These are phyloP conservation scores for Carex pumila DNA, from an alignment of 176 grass and related monocot species.

Conservation along the genomic window DNA sequence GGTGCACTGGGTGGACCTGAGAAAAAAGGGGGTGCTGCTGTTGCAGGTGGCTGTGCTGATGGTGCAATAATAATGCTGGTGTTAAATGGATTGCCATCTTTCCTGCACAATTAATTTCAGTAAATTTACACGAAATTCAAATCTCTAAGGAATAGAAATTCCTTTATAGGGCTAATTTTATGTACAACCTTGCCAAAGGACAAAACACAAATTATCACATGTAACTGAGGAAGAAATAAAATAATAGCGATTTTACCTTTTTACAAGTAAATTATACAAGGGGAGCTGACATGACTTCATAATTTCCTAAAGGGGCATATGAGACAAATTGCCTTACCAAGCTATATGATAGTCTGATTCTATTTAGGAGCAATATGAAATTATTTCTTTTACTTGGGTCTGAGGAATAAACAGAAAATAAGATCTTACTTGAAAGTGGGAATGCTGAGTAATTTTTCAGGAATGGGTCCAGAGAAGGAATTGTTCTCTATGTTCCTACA, in stretches of 20 bases:
- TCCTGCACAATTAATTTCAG: conserved; percentile 42
- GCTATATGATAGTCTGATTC: neutral
- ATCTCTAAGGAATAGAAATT: neutral
- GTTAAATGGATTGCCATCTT: conserved; percentile 97
- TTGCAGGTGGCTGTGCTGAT: conserved; percentile 38
- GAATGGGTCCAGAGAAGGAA: conserved; percentile 93
- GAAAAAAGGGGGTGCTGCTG: conserved; percentile 39
- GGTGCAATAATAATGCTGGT: conserved; percentile 61
- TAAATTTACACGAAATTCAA: conserved; percentile 23
- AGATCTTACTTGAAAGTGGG: conserved; percentile 84
- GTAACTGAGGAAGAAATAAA: neutral
- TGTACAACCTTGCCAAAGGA: neutral
- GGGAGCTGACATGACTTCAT: neutral
- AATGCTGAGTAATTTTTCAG: conserved; percentile 61
- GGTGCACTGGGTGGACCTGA: conserved; percentile 32
- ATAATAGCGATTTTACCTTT: neutral
- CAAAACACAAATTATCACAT: neutral
- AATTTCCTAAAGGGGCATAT: neutral
- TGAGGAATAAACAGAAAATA: neutral
- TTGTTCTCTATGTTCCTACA: conserved; percentile 92
- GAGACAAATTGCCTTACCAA: neutral
- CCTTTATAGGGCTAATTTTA: neutral
- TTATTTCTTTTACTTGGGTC: neutral
- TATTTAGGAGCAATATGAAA: neutral
- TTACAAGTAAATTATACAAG: neutral